phyloP scores from a whole-genome alignment of 805 yeast genomes.

The Maudiozyma bulderi region DNA sequence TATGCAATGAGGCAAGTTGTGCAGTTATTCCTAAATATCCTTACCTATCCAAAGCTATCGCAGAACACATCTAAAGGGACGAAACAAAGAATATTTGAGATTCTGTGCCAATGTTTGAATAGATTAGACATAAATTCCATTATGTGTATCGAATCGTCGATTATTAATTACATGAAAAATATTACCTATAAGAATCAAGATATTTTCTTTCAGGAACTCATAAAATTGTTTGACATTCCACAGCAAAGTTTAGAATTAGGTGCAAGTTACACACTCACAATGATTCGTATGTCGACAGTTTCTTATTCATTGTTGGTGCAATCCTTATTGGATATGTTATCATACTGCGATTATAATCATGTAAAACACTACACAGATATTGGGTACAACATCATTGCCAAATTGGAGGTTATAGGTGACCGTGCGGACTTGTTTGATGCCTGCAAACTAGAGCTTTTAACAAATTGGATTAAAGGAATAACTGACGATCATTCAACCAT shows the following conservation, averaged over 20 bases:
- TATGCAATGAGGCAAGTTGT: constrained; percentile 27
- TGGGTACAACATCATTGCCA: constrained; percentile 6
- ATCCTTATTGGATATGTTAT: constrained; percentile 11
- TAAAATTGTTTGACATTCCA: constrained; percentile 15
- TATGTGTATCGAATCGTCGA: constrained; percentile 3
- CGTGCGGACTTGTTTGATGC: constrained; percentile 13
- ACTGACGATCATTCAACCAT: background rate
- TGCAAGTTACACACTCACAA: constrained; percentile 16
- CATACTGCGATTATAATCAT: constrained; percentile 7
- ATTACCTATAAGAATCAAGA: constrained; percentile 21
- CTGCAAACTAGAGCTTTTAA: constrained; percentile 17
- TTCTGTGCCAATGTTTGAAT: constrained; percentile 12
- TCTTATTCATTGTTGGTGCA: constrained; percentile 17
- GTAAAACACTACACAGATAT: constrained; percentile 13
- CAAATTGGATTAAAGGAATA: constrained; percentile 11
- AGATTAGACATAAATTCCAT: constrained; percentile 9
- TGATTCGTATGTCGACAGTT: constrained; percentile 12
- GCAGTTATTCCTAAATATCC: constrained; percentile 26
- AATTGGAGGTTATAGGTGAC: background rate
- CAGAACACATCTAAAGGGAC: constrained; percentile 15
- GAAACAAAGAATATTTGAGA: constrained; percentile 22
- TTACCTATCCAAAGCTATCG: constrained; percentile 20
- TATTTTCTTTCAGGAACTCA: constrained; percentile 24
- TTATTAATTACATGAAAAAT: constrained; percentile 13
- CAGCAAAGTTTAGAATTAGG: constrained; percentile 22